These are phyloP conservation scores for Aspergillus uvarum DNA, from an alignment of 2,329 filamentous ascomycete species.

Conservation along the genomic window DNA sequence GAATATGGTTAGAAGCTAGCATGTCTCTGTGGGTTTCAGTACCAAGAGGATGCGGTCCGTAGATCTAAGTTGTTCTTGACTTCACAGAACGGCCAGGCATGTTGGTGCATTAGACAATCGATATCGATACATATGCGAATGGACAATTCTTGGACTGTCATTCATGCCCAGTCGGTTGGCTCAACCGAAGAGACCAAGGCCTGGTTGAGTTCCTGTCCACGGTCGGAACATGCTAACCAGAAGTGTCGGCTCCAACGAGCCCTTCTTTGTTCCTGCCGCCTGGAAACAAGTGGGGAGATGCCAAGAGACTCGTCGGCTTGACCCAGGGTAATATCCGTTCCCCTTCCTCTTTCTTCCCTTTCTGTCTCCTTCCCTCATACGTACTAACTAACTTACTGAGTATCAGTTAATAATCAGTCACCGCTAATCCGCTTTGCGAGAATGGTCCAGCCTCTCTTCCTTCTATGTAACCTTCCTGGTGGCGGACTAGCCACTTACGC, in stretches of 20 bases:
- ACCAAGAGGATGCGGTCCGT: too few species aligned
- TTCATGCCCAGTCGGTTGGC: background rate
- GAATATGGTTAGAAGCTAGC: too few species aligned
- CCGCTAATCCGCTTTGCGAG: background rate
- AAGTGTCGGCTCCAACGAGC: background rate
- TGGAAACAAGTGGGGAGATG: background rate
- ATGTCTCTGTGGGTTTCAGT: too few species aligned
- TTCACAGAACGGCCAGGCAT: too few species aligned
- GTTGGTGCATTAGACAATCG: too few species aligned
- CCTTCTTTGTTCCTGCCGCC: background rate
- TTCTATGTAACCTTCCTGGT: background rate
- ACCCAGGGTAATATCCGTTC: background rate
- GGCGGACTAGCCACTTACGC: background rate
- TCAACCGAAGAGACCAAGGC: background rate
- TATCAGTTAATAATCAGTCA: background rate
- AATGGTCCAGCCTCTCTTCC: background rate
- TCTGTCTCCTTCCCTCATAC: background rate
- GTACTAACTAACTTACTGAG: background rate
- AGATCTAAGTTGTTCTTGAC: too few species aligned
- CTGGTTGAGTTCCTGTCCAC: too few species aligned
- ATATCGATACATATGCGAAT: too few species aligned
- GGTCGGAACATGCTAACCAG: too few species aligned
- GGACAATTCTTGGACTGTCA: too few species aligned
- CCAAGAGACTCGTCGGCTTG: background rate
- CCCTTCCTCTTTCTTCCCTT: background rate